These are phyloP conservation scores for Xylaria palmicola DNA, from an alignment of 495 filamentous ascomycete species.

Conservation along the genomic window DNA sequence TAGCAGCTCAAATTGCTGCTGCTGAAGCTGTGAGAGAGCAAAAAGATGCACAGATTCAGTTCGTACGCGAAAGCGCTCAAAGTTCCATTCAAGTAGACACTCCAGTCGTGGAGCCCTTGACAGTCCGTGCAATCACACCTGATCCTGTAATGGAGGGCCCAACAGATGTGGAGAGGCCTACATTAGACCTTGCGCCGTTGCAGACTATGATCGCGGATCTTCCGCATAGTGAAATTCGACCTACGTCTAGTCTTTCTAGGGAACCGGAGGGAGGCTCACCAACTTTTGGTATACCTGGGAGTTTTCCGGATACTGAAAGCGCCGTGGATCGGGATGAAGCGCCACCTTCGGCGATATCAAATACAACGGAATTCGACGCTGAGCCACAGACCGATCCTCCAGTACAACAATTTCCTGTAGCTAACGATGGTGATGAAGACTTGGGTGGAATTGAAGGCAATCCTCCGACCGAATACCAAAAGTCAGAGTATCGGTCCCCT, in stretches of 20 bases:
- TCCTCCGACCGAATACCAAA: constrained; percentile 19
- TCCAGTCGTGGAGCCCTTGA: constrained; percentile 21
- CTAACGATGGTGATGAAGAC: constrained; percentile 24
- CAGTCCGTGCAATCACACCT: constrained; percentile 31
- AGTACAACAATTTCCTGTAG: constrained; percentile 24
- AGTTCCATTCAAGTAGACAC: constrained; percentile 9
- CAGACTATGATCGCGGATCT: constrained; percentile 1
- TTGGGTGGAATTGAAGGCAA: constrained; percentile 7
- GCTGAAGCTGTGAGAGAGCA: constrained; percentile 9
- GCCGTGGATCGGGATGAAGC: constrained; percentile 39
- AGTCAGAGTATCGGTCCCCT: constrained; percentile 39
- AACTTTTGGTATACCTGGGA: constrained; percentile 65
- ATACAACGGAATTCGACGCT: constrained; percentile 66
- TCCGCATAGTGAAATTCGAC: neutral
- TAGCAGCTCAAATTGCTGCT: constrained; percentile 11
- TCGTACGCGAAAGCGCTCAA: constrained; percentile 8
- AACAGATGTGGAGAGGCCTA: constrained; percentile 8
- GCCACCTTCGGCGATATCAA: constrained; percentile 54
- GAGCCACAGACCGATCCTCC: constrained; percentile 64
- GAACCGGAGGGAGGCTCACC: constrained; percentile 56
- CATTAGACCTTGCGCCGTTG: constrained; percentile 4
- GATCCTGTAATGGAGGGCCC: constrained; percentile 22
- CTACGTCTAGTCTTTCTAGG: constrained; percentile 2
- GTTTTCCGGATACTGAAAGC: constrained; percentile 39
- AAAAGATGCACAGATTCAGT: constrained; percentile 15